phyloP scores from a whole-genome alignment of 2,329 filamentous ascomycete species.

The Davidsoniella australis region DNA sequence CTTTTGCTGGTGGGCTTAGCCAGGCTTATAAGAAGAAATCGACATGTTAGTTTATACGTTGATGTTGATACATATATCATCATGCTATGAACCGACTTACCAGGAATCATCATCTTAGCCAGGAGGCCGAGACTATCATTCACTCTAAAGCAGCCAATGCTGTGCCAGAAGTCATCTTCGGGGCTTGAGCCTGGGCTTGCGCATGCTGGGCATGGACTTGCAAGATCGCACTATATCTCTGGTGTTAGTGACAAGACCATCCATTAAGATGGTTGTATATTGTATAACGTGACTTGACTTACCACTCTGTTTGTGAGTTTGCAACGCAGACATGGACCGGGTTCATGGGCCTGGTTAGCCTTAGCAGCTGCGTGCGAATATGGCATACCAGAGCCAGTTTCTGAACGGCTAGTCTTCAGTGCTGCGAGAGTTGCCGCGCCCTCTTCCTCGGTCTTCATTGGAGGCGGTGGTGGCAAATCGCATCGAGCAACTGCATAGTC shows the following conservation, averaged over 20 bases:
- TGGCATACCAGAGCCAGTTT: background rate
- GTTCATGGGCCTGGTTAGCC: background rate
- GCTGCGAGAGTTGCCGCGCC: conserved; percentile 12
- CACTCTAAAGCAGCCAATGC: conserved; percentile 9
- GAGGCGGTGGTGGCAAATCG: background rate
- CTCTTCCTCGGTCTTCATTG: background rate
- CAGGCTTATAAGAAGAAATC: background rate
- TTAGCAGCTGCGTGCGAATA: background rate
- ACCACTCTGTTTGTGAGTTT: conserved; percentile 10
- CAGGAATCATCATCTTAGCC: conserved; percentile 6
- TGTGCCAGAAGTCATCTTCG: conserved; percentile 8
- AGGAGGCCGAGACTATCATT: conserved; percentile 6
- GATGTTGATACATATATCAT: background rate
- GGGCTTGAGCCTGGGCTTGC: background rate
- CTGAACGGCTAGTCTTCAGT: background rate
- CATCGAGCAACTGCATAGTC: background rate
- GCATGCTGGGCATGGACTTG: conserved; percentile 4
- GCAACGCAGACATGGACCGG: conserved; percentile 8
- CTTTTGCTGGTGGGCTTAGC: background rate
- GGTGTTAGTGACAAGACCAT: background rate
- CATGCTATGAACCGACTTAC: background rate
- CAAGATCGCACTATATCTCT: conserved; percentile 7
- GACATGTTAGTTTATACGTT: too few relatives aligned
- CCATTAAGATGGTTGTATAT: too few relatives aligned
- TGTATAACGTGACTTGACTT: background rate